Evolutionary conservation across 305 asterid genomes (phyloP), one percentile per base, ranked within the genome.

Genomic region (Salvia sclarea): DNA sequence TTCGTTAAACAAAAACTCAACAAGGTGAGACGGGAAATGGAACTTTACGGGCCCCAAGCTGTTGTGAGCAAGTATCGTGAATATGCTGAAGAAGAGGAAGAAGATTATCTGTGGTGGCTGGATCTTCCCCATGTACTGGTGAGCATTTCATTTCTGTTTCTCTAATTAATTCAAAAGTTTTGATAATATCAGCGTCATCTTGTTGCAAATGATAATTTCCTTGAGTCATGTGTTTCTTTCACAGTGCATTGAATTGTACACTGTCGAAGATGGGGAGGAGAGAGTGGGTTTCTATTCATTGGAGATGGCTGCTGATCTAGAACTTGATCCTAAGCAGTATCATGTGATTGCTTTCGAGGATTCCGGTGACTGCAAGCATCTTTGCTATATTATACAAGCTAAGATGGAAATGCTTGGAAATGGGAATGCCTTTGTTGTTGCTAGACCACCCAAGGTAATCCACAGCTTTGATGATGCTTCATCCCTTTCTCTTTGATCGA

Each of bases 301-400:
- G 78, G 99, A 91, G 82, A 94, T 94, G 99, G 98, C 95, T 43
- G 79, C 92, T 72, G 96, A 94, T 84, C 96, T 91, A 41, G 96
- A 91, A 72, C 81, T 94, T 84, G 89, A 89, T 21, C 98, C 99
- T 17, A 89, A 91, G 83, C 98, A 77, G 60, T 78, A 81, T 76
- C 98, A 95, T 21, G 84, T 89, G 44, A 84, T 95, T 83, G 97
- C 92, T 69, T 95, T 95, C 60, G 97, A 89, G 82, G 89, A 94
- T 82, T 87, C 98, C 64, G 84, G 91, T 48, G 97, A 94, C 66
- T 80, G 92, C 84, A 94, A 89, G 83, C 87, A 88, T 38, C 83
- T 94, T 71, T 91, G 97, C 79, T 86, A 89, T 82, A 87, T 89
- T 50, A 81, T 94, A 78, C 96, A 91, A 80, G 85, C 90, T 55